Percentiles rank a stretch among this genome's conserved stretches.
phyloP scores from a whole-genome alignment of 768 basidiomycete genomes.

The Daedaleopsis nitida region DNA sequence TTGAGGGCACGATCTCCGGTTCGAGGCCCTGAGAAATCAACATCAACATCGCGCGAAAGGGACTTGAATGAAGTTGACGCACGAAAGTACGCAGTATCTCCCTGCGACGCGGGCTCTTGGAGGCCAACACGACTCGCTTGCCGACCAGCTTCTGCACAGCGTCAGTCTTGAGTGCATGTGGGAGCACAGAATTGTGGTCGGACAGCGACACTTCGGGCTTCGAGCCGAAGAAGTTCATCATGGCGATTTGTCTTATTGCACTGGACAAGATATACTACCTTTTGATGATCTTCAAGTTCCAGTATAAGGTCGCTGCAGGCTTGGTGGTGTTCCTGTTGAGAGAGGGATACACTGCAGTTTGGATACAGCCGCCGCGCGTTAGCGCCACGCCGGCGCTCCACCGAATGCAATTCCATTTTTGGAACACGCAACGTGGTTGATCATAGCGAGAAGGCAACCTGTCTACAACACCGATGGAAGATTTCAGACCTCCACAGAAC shows the following conservation, averaged over 20 bases:
- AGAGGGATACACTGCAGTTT: no score
- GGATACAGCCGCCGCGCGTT: background rate
- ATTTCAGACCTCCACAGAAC: no score
- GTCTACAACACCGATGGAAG: no score
- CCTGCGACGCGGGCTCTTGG: constrained; percentile 80
- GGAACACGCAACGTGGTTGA: no score
- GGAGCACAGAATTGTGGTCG: constrained; percentile 54
- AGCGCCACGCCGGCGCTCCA: background rate
- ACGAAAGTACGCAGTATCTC: constrained; percentile 83
- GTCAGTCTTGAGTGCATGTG: constrained; percentile 65
- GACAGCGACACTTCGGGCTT: constrained; percentile 27
- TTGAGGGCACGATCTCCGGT: constrained; percentile 74
- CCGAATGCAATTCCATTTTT: no score
- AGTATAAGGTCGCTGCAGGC: no score
- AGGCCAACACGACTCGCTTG: constrained; percentile 84
- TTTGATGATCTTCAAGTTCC: background rate
- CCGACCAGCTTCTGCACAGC: constrained; percentile 65
- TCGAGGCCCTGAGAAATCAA: constrained; percentile 49
- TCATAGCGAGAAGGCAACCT: no score
- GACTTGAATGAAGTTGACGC: constrained; percentile 32
- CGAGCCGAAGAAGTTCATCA: constrained; percentile 28
- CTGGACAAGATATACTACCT: background rate
- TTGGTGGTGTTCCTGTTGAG: no score
- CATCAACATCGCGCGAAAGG: background rate
- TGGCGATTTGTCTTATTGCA: background rate